Evolutionary conservation across 179 eudicot genomes (phyloP), one percentile per base, ranked within the genome.

Genomic region (Vitellaria paradoxa): DNA sequence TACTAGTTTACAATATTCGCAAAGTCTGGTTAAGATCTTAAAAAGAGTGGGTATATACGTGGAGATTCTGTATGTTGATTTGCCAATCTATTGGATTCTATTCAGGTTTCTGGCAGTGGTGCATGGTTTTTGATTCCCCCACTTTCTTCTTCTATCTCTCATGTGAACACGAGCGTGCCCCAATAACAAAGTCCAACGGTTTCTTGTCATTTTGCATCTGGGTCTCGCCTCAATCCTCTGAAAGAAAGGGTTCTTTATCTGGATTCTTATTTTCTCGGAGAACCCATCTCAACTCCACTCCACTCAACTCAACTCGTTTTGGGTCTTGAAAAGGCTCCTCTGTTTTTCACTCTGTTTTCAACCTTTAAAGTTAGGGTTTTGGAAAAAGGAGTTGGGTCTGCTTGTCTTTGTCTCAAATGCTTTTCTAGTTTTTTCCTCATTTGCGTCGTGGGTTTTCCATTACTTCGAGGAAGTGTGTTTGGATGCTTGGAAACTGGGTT

Each of bases 331-430:
- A 65, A 15, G 8, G 42, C 49, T 53, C 52, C 69, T 21, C 53
- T 62, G 23, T 50, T 75, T 42, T 77, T n/a, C 11, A 40, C 69
- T 21, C 53, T 62, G 23, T 50, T 75, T 42, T 77, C 40, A 20
- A 40, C 12, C 18, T 53, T 21, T 46, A 49, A 61, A 63, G 14
- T 55, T 72, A 65, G 81, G 81, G 56, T 72, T 72, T 78, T 49
- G 8, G 59, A 52, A 50, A 70, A 52, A 46, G 56, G 68, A 24
- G 46, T 21, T 20, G 45, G 45, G 52, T 23, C 21, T 70, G 9
- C 3, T 26, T 40, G 37, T 26, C 7, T 37, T 18, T 37, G 55
- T 37, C 20, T 6, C 37, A 1, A 7, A 15, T 12, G 20, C 52
- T 62, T 30, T 60, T 61, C 21, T 64, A 1, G 45, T 49, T 61